Evolutionary conservation across 108 stramenopile species (phyloP), one percentile per base, ranked within the genome.

Genomic region (Cyclotella baltica): DNA sequence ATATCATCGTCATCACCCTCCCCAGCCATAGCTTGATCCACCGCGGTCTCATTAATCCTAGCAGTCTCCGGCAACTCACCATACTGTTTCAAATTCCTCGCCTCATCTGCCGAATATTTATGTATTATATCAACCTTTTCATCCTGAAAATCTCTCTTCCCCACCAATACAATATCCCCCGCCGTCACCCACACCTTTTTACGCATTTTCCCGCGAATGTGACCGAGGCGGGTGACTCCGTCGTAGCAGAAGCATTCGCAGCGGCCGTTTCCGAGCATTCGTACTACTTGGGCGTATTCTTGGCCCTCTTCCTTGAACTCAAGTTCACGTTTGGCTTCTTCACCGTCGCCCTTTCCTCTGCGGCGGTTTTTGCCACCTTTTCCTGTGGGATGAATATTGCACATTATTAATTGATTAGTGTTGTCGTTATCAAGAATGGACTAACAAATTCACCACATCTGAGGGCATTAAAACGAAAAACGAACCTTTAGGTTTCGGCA

Each of bases 121-220:
- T 98, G 98, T 34, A 99, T 92, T 75, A 99, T 98, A 76, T 99
- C 98, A 46, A 96, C 97, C 91, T 99, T 99, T 88, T 98, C 98
- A 71, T 98, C 98, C 85, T 99, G 99, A 85, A 98, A 99, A 78
- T 98, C 98, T 76, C 99, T 89, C 76, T 97, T 94, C 22, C 97
- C 99, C 31, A 97, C 93, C 37, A 99, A 83, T 4, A 99, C 97
- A 80, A 99, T 99, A 73, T 99, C 99, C 48, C 99, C 97, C 10
- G 96, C 96, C 10, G 96, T 93, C 29, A 98, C 96, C 96, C 96
- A 98, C 10, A 97, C 96, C 95, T 99, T 98, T 80, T 98, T 99
- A 36, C 99, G 86, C 99, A 99, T 99, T 85, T 98, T 99, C 37
- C 99, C 99, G 59, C 99, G 95, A 83, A 99, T 99, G 83, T 98